These are phyloP conservation scores for Pyrenochaeta sp. DNA, from an alignment of 2,329 filamentous ascomycete species.

Conservation along the genomic window DNA sequence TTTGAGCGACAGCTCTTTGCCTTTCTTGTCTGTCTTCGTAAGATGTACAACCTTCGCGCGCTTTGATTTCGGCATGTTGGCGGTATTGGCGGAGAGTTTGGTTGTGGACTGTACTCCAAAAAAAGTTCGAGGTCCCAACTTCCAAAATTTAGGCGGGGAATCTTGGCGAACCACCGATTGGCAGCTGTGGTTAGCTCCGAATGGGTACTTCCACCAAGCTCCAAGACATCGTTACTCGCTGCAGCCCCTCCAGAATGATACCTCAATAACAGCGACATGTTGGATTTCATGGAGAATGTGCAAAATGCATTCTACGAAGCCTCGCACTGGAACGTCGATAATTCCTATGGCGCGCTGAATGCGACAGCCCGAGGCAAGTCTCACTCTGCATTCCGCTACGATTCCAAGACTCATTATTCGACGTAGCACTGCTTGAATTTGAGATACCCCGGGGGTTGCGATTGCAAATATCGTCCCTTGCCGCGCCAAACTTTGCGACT, in stretches of 20 bases:
- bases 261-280: constrained; percentile 66
- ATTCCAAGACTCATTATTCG: constrained; percentile 16
- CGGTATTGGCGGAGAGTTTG: constrained; percentile 26
- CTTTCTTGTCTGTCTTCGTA: constrained; percentile 92
- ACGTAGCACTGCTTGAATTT: constrained; percentile 83
- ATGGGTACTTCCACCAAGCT: constrained; percentile 9
- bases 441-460: constrained; percentile 83
- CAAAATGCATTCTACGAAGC: constrained; percentile 88
- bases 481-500: constrained; percentile 91
- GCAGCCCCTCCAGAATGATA: constrained; percentile 28
- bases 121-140: constrained; percentile 39
- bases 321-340: constrained; percentile 89
- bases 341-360: constrained; percentile 88
- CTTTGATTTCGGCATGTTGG: constrained; percentile 93
- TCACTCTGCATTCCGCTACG: constrained; percentile 15
- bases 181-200: constrained; percentile 30
- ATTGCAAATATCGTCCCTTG: constrained; percentile 88
- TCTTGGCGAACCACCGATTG: constrained; percentile 43
- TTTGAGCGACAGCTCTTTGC: constrained; percentile 85
- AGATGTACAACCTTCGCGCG: constrained; percentile 88
- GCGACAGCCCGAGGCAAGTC: constrained; percentile 78
- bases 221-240: constrained; percentile 5
- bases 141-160: constrained; percentile 40
- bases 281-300: constrained; percentile 97
- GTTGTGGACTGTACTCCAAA: constrained; percentile 21